Percentiles rank a stretch among this genome's conserved stretches.
These are phyloP conservation scores for Candida germanica DNA, from an alignment of 805 yeast species.

Conservation along the genomic window DNA sequence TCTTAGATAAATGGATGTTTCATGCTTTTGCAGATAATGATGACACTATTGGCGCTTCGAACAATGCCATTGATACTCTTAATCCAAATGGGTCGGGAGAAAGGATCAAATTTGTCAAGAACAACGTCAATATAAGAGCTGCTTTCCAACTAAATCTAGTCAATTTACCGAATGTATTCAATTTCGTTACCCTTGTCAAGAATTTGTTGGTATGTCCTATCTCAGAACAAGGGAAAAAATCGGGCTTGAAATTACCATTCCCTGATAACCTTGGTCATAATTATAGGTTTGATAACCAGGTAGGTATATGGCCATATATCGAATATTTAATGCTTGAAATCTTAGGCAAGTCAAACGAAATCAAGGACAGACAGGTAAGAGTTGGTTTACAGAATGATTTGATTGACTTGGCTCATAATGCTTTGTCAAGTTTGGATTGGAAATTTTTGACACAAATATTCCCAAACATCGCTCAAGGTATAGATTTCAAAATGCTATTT, in stretches of 20 bases:
- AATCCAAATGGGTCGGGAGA: constrained; percentile 1
- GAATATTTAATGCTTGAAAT: constrained; percentile 70
- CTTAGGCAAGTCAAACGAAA: constrained; percentile 49
- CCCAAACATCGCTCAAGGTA: constrained; percentile 25
- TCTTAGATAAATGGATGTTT: constrained; percentile 69
- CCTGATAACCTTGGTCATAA: constrained; percentile 63
- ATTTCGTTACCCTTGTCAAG: constrained; percentile 57
- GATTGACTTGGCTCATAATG: constrained; percentile 46
- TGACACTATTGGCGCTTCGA: not conserved
- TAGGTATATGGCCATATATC: constrained; percentile 77
- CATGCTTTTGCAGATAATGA: constrained; percentile 19
- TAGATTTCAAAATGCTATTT: constrained; percentile 23
- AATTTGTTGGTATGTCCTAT: constrained; percentile 41
- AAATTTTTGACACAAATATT: constrained; percentile 49
- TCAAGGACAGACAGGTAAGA: constrained; percentile 32
- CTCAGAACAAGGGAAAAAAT: constrained; percentile 11
- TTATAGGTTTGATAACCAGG: constrained; percentile 44
- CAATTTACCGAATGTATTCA: constrained; percentile 49
- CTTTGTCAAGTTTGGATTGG: constrained; percentile 38
- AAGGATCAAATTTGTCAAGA: constrained; percentile 4
- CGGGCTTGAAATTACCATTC: constrained; percentile 42
- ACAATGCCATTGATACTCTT: constrained; percentile 1
- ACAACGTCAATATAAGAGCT: constrained; percentile 18
- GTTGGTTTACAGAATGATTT: constrained; percentile 51
- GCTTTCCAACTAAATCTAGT: constrained; percentile 42